Evolutionary conservation across 2,329 filamentous ascomycete genomes (phyloP), one percentile per base, ranked within the genome.

Genomic region (Pseudopithomyces maydicus): DNA sequence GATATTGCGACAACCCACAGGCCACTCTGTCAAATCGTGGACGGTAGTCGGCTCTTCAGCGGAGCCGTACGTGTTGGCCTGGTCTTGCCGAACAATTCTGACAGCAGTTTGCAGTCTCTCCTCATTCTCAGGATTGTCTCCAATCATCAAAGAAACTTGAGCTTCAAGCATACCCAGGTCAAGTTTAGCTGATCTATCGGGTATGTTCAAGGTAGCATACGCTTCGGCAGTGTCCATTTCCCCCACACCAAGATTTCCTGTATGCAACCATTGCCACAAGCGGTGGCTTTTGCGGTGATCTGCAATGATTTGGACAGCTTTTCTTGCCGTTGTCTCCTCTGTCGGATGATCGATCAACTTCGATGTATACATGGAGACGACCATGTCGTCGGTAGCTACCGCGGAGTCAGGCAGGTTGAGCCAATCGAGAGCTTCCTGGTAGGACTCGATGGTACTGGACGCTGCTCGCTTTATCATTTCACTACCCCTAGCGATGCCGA

Each of bases 1-100:
- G 55, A 98, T 96, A 66, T 98, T 99, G 61, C 88, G 85, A 6
- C 98, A 83, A 0, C 95, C 95, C 20, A 96, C 90, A 0, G 95
- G 95, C 74, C 91, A 87, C 29, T 85, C 61, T 1, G 80, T 45
- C 77, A 74, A 68, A 42, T 61, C 20, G 14, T 57, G 35, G 67
- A 55, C 19, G 56, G 32, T 58, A 17, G 52, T 65, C 6, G 60
- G 35, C 14, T 55, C 33, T 22, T 56, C 50, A 19, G 55, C 57
- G 41, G 64, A 66, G 36, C 64, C 64, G 53, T 60, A 61, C 29
- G 64, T 67, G 38, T 66, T 55, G 15, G 63, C 49, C 51, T 74
- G 70, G 39, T 74, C 72, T 39, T 68, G 58, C 36, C 66, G 63
- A n/a, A 84, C 80, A 22, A 82, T 74, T n/a, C 68, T 62, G 47